phyloP scores from a whole-genome alignment of 768 basidiomycete genomes.

The Kwoniella sp. region DNA sequence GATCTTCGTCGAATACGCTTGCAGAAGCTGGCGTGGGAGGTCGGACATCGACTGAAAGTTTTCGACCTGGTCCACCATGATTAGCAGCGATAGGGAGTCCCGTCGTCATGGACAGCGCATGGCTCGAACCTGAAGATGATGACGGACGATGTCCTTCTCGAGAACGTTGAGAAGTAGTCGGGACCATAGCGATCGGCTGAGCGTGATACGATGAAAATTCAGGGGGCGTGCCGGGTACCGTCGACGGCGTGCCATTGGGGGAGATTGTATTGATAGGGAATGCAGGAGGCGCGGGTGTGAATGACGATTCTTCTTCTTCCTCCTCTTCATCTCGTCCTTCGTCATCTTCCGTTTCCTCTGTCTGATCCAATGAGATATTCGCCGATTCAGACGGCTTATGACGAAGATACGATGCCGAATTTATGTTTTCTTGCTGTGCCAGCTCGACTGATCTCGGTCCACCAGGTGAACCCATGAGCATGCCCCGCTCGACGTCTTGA shows the following conservation, averaged over 20 bases:
- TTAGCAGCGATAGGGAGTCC: slow-evolving; percentile 15
- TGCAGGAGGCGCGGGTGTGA: slow-evolving; percentile 9
- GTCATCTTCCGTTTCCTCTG: slow-evolving; percentile 27
- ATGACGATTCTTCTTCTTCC: slow-evolving; percentile 25
- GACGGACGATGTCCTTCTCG: slow-evolving; percentile 35
- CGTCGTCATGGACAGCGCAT: slow-evolving; percentile 45
- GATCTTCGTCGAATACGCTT: slow-evolving; percentile 73
- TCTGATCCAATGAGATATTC: slow-evolving; percentile 30
- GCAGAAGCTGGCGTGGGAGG: slow-evolving; percentile 60
- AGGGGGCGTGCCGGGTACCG: slow-evolving; percentile 29
- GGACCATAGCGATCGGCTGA: slow-evolving; percentile 29
- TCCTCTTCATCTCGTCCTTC: slow-evolving; percentile 7
- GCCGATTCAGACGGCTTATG: slow-evolving; percentile 39
- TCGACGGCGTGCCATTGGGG: slow-evolving; percentile 23
- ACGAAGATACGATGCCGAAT: slow-evolving; percentile 24
- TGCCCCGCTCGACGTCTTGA: slow-evolving; percentile 87
- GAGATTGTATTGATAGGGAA: slow-evolving; percentile 11
- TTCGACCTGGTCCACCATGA: slow-evolving; percentile 20
- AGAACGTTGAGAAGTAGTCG: slow-evolving; percentile 56
- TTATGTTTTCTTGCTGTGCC: background rate
- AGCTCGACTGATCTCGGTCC: slow-evolving; percentile 4
- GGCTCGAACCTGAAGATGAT: slow-evolving; percentile 58
- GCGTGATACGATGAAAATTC: slow-evolving; percentile 14
- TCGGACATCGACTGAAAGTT: slow-evolving; percentile 56
- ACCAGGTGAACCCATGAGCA: slow-evolving; percentile 58